phyloP scores from a whole-genome alignment of 2,329 filamentous ascomycete species.

The Dothistroma septosporum region DNA sequence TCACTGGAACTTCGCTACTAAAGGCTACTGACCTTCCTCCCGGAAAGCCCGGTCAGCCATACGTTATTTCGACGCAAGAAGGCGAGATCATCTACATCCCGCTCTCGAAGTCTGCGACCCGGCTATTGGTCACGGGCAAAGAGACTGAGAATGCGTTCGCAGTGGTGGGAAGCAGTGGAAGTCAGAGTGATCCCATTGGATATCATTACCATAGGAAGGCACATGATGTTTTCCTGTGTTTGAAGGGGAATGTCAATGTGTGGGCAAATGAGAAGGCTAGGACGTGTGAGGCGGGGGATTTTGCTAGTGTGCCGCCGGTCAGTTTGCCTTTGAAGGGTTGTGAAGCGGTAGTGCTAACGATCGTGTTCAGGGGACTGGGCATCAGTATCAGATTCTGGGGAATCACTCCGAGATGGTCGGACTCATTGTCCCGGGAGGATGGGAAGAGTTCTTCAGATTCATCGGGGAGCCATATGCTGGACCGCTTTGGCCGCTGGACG shows the following conservation, averaged over 20 bases:
- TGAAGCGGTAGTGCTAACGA: conserved; percentile 6
- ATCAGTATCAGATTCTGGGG: conserved; percentile 54
- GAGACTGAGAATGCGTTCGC: conserved; percentile 51
- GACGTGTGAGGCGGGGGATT: conserved; percentile 53
- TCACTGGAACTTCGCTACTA: conserved; percentile 3
- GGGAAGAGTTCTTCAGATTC: conserved; percentile 59
- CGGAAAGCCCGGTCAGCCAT: conserved; percentile 22
- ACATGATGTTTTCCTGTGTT: conserved; percentile 55
- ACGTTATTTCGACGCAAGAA: conserved; percentile 35
- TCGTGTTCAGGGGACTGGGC: conserved; percentile 46
- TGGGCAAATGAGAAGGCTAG: conserved; percentile 57
- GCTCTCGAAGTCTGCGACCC: conserved; percentile 50
- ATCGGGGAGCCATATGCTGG: conserved; percentile 52
- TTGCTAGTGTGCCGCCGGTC: conserved; percentile 56
- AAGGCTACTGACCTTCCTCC: conserved; percentile 16
- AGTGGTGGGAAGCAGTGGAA: conserved; percentile 49
- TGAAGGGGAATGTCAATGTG: conserved; percentile 54
- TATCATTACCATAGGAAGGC: conserved; percentile 57
- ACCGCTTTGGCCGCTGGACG: conserved; percentile 45
- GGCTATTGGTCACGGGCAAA: conserved; percentile 50
- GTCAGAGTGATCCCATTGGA: conserved; percentile 46
- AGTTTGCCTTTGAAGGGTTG: conserved; percentile 11
- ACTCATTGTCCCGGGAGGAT: conserved; percentile 55
- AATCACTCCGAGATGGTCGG: conserved; percentile 54
- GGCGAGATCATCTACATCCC: conserved; percentile 53